These are phyloP conservation scores for Melaleuca quinquenervia DNA, from an alignment of 345 rosid species.

Conservation along the genomic window DNA sequence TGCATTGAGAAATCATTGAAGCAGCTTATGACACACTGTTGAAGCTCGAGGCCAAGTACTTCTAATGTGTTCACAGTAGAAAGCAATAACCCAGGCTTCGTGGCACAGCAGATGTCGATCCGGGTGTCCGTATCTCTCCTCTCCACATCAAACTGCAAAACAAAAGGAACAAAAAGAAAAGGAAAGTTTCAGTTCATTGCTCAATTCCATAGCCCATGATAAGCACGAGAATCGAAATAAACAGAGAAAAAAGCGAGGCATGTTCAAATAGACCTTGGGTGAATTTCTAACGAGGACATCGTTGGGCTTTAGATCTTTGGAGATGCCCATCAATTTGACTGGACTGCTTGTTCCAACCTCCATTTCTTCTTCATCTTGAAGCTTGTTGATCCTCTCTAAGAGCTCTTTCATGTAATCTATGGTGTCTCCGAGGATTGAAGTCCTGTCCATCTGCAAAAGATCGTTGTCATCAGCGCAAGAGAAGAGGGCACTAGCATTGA, in stretches of 20 bases:
- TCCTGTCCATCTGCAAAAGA: conserved; percentile 33
- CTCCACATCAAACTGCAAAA: conserved; percentile 28
- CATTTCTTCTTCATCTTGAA: conserved; percentile 5
- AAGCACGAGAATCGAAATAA: neutral
- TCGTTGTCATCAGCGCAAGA: neutral
- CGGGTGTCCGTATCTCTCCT: conserved; percentile 11
- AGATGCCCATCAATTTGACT: conserved; percentile 1
- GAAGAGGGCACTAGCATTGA: neutral
- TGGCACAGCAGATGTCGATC: conserved; percentile 25
- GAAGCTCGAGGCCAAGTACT: conserved; percentile 29
- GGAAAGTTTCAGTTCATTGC: neutral
- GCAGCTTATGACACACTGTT: conserved; percentile 39
- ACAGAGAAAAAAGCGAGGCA: neutral
- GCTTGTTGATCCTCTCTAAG: conserved; percentile 22
- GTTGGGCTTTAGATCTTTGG: conserved; percentile 16
- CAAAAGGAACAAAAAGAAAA: neutral
- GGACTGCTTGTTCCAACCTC: neutral
- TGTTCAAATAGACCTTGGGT: conserved; percentile 19
- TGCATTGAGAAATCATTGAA: conserved; percentile 37
- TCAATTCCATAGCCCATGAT: neutral
- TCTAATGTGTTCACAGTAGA: conserved; percentile 29
- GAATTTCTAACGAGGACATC: conserved; percentile 21
- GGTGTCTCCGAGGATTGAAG: conserved; percentile 37
- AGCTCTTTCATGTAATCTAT: conserved; percentile 41
- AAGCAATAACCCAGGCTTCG: conserved; percentile 21